Evolutionary conservation across 345 rosid genomes (phyloP).

Genomic region (Citrus sp.): DNA sequence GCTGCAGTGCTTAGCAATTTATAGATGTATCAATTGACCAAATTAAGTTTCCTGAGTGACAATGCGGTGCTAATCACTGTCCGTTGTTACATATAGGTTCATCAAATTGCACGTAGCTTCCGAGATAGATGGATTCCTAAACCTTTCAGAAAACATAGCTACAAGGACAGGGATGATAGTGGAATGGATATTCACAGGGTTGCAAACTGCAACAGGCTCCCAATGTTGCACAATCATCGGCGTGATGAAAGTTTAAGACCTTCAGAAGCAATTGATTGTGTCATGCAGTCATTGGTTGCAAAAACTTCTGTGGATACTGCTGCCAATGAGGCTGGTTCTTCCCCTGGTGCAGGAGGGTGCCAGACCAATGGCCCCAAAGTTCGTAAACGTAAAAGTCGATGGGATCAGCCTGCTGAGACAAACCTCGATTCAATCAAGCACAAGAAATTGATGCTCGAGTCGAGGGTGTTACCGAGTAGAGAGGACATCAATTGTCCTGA

Average conservation of each 20-base stretch:
- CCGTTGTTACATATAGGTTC: slow-evolving; percentile 56
- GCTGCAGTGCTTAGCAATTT: background rate
- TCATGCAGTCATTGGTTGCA: slow-evolving; percentile 25
- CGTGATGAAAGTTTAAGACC: slow-evolving; percentile 49
- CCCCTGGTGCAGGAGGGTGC: slow-evolving; percentile 32
- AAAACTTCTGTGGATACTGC: slow-evolving; percentile 40
- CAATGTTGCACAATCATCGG: slow-evolving; percentile 44
- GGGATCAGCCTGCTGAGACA: slow-evolving; percentile 81
- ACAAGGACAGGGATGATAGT: slow-evolving; percentile 59
- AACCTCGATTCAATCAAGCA: slow-evolving; percentile 22
- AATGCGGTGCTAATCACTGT: background rate
- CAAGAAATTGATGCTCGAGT: slow-evolving; percentile 33
- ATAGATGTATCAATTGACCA: background rate
- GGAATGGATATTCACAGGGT: slow-evolving; percentile 44
- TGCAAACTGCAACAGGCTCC: slow-evolving; percentile 39
- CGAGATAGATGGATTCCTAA: slow-evolving; percentile 90
- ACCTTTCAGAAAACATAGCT: slow-evolving; percentile 48
- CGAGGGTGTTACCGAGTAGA: slow-evolving; percentile 18
- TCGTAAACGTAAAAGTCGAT: slow-evolving; percentile 95
- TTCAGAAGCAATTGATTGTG: slow-evolving; percentile 41
- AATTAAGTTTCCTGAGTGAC: background rate
- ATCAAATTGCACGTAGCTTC: slow-evolving; percentile 87
- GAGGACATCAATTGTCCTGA: slow-evolving; percentile 18
- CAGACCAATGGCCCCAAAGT: slow-evolving; percentile 32
- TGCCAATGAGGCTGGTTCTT: slow-evolving; percentile 36